Conservation (phyloP, 305 asterid species). For the Nicotiana rustica region DNA sequence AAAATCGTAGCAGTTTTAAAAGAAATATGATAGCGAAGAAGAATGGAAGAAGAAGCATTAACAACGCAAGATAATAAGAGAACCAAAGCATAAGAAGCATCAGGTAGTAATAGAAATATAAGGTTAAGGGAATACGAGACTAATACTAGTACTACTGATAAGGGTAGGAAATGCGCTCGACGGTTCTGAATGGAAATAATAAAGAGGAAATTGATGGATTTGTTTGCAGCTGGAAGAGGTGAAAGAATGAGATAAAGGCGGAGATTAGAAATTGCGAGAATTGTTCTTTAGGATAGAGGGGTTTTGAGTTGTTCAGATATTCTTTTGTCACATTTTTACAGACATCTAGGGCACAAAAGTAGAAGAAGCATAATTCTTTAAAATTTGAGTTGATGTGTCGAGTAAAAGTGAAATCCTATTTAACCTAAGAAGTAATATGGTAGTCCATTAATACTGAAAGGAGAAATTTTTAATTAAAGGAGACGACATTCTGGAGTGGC, state of each 20-base stretch:
- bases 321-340: constrained; percentile 8
- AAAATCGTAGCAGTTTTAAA: too few species aligned
- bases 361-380: not conserved
- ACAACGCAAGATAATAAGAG: too few species aligned
- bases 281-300: not conserved
- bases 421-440: not conserved
- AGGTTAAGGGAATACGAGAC: too few species aligned
- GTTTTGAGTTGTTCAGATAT: not conserved
- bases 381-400: not conserved
- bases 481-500: constrained; percentile 3
- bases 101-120: too few species aligned
- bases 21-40: too few species aligned
- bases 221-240: not conserved
- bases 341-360: not conserved
- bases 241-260: not conserved
- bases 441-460: not conserved
- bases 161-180: too few species aligned
- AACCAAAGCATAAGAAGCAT: too few species aligned
- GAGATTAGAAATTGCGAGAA: not conserved
- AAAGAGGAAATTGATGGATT: constrained; percentile 17
- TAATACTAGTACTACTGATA: too few species aligned
- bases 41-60: too few species aligned
- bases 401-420: not conserved
- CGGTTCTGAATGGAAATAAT: constrained; percentile 19
- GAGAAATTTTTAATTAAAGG: not conserved